These are phyloP conservation scores for Agrocybe praecox DNA, from an alignment of 768 basidiomycete genomes.

Conservation along the genomic window DNA sequence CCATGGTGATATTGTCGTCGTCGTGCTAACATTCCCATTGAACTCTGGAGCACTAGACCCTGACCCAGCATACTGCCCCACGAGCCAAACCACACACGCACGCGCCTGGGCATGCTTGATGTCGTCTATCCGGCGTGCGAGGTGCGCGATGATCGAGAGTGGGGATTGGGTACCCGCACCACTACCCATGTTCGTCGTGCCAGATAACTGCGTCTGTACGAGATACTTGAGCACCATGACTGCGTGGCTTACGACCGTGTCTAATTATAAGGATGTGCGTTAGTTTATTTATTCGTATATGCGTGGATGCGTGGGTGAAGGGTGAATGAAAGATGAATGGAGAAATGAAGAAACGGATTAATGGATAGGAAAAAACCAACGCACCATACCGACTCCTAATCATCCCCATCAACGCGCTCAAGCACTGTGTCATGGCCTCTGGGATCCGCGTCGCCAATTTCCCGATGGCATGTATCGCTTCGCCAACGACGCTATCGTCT, in stretches of 20 bases:
- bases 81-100: conserved; percentile 91
- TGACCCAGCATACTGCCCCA: conserved; percentile 78
- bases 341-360: background rate
- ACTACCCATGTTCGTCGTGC: conserved; percentile 25
- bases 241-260: conserved; percentile 75
- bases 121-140: conserved; percentile 77
- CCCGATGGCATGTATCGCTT: conserved; percentile 80
- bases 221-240: conserved; percentile 86
- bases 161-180: conserved; percentile 40
- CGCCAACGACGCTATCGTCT: conserved; percentile 70
- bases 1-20: conserved; percentile 62
- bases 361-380: too few species aligned
- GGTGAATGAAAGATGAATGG: background rate
- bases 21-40: conserved; percentile 23
- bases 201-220: conserved; percentile 65
- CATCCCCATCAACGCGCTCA: conserved; percentile 76
- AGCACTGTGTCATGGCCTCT: conserved; percentile 68
- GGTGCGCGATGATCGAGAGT: conserved; percentile 70
- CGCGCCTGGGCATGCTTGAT: conserved; percentile 81
- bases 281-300: background rate
- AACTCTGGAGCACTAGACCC: background rate
- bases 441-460: conserved; percentile 70
- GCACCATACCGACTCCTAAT: conserved; percentile 77
- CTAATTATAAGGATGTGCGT: conserved; percentile 38
- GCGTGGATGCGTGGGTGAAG: too few species aligned